A percentile compares a stretch with the other conserved stretches of the same genome.
Conservation (phyloP, 371 early-diverging fungal species). For the Mucor racemosus region DNA sequence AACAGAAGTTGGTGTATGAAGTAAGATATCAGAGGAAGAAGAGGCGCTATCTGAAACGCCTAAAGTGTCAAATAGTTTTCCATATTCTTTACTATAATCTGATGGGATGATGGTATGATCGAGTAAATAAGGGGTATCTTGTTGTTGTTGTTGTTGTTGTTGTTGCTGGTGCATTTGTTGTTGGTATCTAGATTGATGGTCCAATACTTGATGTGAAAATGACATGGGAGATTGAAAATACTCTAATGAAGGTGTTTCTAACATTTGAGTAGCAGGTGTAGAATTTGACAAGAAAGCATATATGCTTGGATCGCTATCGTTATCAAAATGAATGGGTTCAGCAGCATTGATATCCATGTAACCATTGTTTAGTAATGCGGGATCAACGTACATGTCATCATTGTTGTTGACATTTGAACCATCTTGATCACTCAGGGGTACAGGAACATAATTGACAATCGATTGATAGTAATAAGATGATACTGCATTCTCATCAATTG, state of each 20-base stretch:
- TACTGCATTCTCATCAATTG: not conserved
- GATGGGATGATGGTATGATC: not conserved
- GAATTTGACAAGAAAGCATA: not conserved
- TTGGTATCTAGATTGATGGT: not conserved
- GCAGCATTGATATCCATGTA: slow-evolving; percentile 2
- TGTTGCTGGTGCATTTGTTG: not conserved
- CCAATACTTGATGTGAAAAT: not conserved
- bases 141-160: not conserved
- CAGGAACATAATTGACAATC: not conserved
- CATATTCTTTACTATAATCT: not conserved
- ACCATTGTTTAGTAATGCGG: not conserved
- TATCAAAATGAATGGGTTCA: not conserved
- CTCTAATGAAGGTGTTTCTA: slow-evolving; percentile 7
- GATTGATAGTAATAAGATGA: not conserved
- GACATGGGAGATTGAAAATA: slow-evolving; percentile 5
- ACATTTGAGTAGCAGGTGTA: slow-evolving; percentile 1
- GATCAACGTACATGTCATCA: not conserved
- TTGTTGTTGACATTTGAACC: not conserved
- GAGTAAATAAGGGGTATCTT: not conserved
- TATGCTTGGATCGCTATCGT: not conserved
- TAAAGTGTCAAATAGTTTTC: not conserved
- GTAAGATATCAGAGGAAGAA: not conserved
- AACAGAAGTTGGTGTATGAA: not conserved
- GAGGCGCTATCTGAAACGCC: not conserved
- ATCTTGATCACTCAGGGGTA: not conserved